Evolutionary conservation across 1,139 yeast species (phyloP).

Genomic region (Magnusiomyces starmeri): DNA sequence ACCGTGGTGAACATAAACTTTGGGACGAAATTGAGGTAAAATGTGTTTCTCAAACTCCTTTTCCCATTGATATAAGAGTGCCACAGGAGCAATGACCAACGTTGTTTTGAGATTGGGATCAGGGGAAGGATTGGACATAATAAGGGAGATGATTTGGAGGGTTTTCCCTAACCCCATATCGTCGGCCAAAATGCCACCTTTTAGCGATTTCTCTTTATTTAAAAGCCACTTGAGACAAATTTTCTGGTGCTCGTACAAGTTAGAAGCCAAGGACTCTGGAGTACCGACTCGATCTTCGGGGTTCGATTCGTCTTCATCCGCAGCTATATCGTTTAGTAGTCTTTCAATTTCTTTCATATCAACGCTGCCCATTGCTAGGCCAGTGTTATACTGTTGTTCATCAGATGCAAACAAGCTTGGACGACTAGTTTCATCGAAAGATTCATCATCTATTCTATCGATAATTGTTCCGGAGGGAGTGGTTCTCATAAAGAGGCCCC

Average conservation of each 20-base stretch:
- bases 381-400: too few species aligned
- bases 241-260: conserved; percentile 74
- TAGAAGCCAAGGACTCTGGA: conserved; percentile 60
- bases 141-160: conserved; percentile 65
- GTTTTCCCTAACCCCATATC: conserved; percentile 96
- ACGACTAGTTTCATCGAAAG: too few species aligned
- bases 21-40: conserved; percentile 42
- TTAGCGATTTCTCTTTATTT: conserved; percentile 49
- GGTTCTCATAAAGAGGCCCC: too few species aligned
- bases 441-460: too few species aligned
- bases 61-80: conserved; percentile 77
- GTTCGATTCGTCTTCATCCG: conserved; percentile 41
- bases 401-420: too few species aligned
- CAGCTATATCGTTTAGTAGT: conserved; percentile 59
- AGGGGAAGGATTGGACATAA: conserved; percentile 47
- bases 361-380: too few species aligned
- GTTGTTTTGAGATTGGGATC: conserved; percentile 44
- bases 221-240: conserved; percentile 78
- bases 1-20: conserved; percentile 59
- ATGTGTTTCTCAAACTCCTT: conserved; percentile 62
- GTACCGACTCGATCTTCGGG: conserved; percentile 52
- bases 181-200: conserved; percentile 84
- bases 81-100: conserved; percentile 79
- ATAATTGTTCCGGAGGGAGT: too few species aligned
- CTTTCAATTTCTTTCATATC: conserved; percentile 40